phyloP scores from a whole-genome alignment of 345 rosid genomes.

The Gynandropsis gynandra region DNA sequence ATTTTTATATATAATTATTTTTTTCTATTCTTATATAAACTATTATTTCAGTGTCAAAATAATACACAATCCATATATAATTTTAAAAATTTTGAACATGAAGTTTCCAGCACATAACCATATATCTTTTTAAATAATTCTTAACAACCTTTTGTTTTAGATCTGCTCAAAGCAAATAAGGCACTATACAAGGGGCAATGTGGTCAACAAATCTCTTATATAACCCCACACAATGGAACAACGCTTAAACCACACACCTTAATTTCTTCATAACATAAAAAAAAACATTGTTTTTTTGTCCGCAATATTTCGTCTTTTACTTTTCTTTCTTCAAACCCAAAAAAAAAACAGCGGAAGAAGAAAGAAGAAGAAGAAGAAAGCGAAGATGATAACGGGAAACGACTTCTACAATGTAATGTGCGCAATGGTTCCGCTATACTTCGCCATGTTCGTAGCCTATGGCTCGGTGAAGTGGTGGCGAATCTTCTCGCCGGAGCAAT shows the following conservation, averaged over 20 bases:
- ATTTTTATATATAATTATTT: too few species aligned
- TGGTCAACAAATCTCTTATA: slow-evolving; percentile 28
- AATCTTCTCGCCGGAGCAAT: slow-evolving; percentile 86
- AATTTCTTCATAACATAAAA: background rate
- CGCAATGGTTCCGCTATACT: slow-evolving; percentile 94
- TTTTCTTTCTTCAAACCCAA: background rate
- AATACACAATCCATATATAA: too few species aligned
- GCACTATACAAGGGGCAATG: slow-evolving; percentile 13
- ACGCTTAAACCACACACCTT: background rate
- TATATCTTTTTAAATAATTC: too few species aligned
- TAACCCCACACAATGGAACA: slow-evolving; percentile 12
- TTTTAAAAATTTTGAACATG: too few species aligned
- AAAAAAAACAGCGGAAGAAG: slow-evolving; percentile 13
- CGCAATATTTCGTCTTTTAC: background rate
- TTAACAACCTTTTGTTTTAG: too few species aligned
- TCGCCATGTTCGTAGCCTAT: slow-evolving; percentile 92
- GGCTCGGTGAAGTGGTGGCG: slow-evolving; percentile 98
- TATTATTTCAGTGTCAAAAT: too few species aligned
- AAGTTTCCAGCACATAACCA: too few species aligned
- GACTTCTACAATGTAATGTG: slow-evolving; percentile 98
- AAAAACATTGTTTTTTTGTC: background rate
- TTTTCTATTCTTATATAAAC: too few species aligned
- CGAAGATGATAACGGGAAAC: slow-evolving; percentile 52
- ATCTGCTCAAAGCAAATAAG: slow-evolving; percentile 19
- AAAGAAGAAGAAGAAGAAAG: slow-evolving; percentile 31